phyloP scores from a whole-genome alignment of 495 filamentous ascomycete species.

The Talaromyces trachyspermus region DNA sequence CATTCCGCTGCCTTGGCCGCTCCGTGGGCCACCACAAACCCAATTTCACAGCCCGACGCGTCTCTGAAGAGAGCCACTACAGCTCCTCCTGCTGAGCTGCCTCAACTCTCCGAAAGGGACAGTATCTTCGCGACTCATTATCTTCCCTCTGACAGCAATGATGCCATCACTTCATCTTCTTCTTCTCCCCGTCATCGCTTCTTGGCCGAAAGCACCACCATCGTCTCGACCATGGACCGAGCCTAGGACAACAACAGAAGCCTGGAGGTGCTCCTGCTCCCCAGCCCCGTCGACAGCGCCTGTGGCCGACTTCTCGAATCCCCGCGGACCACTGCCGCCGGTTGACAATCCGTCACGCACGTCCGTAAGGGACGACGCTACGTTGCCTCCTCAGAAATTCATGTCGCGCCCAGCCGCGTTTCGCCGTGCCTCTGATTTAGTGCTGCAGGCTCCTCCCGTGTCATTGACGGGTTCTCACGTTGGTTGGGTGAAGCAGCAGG shows the following conservation, averaged over 20 bases:
- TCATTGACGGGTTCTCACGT: conserved; percentile 21
- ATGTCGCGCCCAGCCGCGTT: conserved; percentile 9
- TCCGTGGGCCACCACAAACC: too few species aligned
- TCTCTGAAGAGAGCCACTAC: conserved; percentile 33
- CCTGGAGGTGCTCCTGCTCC: conserved; percentile 27
- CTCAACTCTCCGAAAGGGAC: conserved; percentile 54
- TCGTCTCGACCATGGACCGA: conserved; percentile 10
- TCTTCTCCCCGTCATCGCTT: conserved; percentile 44
- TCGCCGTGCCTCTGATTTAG: conserved; percentile 22
- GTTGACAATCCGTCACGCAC: background rate
- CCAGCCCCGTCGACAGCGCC: conserved; percentile 13
- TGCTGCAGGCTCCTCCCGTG: conserved; percentile 22
- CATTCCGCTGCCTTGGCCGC: too few species aligned
- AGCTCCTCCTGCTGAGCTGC: conserved; percentile 23
- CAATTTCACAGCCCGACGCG: too few species aligned
- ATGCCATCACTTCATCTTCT: conserved; percentile 23
- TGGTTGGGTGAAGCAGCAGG: conserved; percentile 18
- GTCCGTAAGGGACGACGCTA: conserved; percentile 17
- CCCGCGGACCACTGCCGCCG: background rate
- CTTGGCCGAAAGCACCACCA: conserved; percentile 27
- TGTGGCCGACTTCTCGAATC: conserved; percentile 13
- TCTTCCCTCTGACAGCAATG: conserved; percentile 39
- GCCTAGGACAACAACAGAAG: conserved; percentile 8
- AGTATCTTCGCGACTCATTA: conserved; percentile 60
- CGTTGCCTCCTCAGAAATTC: conserved; percentile 35